phyloP scores from a whole-genome alignment of 768 basidiomycete genomes.

The Paxillus involutus region DNA sequence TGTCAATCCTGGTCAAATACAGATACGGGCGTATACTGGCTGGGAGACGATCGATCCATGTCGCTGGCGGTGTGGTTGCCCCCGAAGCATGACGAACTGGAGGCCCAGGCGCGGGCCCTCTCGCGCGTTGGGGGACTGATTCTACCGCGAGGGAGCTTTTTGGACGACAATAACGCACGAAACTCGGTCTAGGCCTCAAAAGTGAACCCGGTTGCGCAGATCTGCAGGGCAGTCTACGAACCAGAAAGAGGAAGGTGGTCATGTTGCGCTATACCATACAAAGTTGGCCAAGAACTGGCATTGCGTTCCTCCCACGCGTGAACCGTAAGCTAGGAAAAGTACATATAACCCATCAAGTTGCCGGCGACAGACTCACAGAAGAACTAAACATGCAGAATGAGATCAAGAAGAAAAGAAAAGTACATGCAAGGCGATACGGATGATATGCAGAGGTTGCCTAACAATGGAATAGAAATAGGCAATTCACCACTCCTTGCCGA shows the following conservation, averaged over 20 bases:
- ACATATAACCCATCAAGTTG: not conserved
- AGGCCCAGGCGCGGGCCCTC: not conserved
- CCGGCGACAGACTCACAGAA: conserved; percentile 9
- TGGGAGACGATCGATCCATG: conserved; percentile 74
- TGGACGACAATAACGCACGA: not conserved
- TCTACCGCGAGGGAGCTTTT: not conserved
- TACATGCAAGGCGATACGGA: conserved; percentile 28
- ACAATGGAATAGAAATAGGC: conserved; percentile 19
- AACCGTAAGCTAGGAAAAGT: too few relatives aligned
- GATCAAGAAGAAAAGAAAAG: conserved; percentile 4
- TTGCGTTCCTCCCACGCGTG: not conserved
- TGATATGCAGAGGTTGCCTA: conserved; percentile 30
- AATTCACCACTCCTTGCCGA: conserved; percentile 86
- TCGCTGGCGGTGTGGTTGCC: conserved; percentile 22
- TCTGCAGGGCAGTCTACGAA: conserved; percentile 1
- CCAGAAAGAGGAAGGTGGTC: conserved; percentile 9
- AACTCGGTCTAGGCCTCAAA: not conserved
- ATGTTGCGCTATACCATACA: conserved; percentile 4
- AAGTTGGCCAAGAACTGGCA: not conserved
- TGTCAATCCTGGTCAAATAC: conserved; percentile 87
- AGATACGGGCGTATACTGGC: conserved; percentile 70
- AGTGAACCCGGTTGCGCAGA: not conserved
- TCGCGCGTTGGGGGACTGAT: not conserved
- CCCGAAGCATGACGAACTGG: conserved; percentile 16
- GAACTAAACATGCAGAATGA: conserved; percentile 19